Evolutionary conservation across 2,329 filamentous ascomycete species (phyloP), one percentile per base, ranked within the genome.

Genomic region (Aspergillus glaucus): DNA sequence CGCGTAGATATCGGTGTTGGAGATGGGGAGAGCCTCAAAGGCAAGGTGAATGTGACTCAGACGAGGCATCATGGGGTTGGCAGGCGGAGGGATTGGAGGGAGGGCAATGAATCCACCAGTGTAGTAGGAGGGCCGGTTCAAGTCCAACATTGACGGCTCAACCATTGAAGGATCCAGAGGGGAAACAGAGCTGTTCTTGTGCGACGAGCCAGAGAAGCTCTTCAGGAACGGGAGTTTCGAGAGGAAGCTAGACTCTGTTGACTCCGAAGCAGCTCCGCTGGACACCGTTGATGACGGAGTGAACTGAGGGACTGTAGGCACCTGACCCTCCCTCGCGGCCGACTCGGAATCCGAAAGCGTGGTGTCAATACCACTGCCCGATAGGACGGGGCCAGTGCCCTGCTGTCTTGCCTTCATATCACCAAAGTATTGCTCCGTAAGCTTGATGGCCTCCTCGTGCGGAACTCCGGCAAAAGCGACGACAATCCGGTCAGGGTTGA

Each of bases 21-120:
- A 84, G 63, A 98, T 93, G 46, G 92, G 89, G 1, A 96, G 81
- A 22, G 90, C 91, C 75, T 98, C 93, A 61, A 98, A 97, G 50
- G 90, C 91, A 57, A 98, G 80, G 74, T 97, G 90, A 60, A 98
- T 91, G 70, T 98, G 88, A 17, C 88, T 94, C 58, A 96, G 84
- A 47, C 84, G 81, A 26, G 88, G 89, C 49, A 87, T 77, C 63
- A 85, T 84, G 22, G 89, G 87, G 69, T 88, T 91, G 1, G 79
- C 73, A 0, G 88, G 87, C 1, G 86, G 85, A 3, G 89, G 87
- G 43, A 93, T 86, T 0, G 84, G 78, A 1, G 90, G 90, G 9
- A 95, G 83, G 1, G 87, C 86, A 51, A 95, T 81, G 74, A 95
- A 95, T 47, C 93, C 93, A 62, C 93, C 93, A 0, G 92, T 97